These are phyloP conservation scores for Pseudocercospora fuligena DNA, from an alignment of 2,329 filamentous ascomycete genomes.

Conservation along the genomic window DNA sequence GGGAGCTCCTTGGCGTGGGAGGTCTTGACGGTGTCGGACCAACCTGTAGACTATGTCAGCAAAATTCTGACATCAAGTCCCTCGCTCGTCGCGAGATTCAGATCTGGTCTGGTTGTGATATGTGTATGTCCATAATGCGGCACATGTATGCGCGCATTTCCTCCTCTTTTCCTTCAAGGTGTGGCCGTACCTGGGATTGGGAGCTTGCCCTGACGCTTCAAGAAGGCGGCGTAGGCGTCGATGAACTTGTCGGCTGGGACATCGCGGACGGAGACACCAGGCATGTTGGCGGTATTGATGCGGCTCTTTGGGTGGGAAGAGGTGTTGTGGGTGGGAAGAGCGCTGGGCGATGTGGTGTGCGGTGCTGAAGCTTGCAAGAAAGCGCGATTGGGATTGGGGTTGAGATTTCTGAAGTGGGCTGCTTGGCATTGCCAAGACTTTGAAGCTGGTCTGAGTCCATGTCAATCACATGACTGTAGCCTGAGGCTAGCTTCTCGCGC, in stretches of 20 bases:
- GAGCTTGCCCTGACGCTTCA: constrained; percentile 94
- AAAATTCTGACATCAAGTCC: constrained; percentile 47
- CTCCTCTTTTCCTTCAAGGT: constrained; percentile 31
- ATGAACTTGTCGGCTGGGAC: constrained; percentile 93
- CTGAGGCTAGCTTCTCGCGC: background rate
- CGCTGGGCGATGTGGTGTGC: constrained; percentile 15
- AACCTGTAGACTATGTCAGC: constrained; percentile 68
- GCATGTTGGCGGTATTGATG: constrained; percentile 68
- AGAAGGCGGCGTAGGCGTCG: constrained; percentile 80
- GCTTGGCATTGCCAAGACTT: constrained; percentile 5
- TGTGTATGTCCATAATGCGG: constrained; percentile 15
- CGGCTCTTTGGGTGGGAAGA: constrained; percentile 12
- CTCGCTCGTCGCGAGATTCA: constrained; percentile 60
- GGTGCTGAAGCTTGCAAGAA: background rate
- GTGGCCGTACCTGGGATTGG: constrained; percentile 77
- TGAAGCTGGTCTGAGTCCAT: background rate
- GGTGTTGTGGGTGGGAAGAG: constrained; percentile 14
- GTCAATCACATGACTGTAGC: background rate
- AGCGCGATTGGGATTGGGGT: background rate
- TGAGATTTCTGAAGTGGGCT: background rate
- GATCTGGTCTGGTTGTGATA: constrained; percentile 40
- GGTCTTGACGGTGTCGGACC: constrained; percentile 99
- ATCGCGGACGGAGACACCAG: constrained; percentile 82
- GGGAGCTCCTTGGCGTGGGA: constrained; percentile 95
- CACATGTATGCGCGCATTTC: constrained; percentile 15